Conservation (phyloP, 306 rosid species). For the Rosa persica region DNA sequence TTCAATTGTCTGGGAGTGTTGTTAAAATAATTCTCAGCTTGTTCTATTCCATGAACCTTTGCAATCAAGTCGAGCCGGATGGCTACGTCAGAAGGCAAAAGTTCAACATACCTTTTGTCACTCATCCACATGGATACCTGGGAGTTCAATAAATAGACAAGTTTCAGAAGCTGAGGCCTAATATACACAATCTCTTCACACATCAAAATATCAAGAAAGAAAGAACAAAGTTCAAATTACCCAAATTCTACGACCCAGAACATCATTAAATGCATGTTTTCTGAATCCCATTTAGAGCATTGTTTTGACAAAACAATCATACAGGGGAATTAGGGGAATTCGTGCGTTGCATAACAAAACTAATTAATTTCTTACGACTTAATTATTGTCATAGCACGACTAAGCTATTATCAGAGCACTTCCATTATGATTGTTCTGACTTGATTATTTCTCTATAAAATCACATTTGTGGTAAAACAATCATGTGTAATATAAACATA, state of each 20-base stretch:
- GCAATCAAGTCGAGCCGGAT: constrained; percentile 27
- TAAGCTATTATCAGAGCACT: not conserved
- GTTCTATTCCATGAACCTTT: constrained; percentile 34
- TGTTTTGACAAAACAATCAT: not conserved
- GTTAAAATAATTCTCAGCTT: constrained; percentile 37
- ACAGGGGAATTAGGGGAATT: not conserved
- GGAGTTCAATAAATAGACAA: not conserved
- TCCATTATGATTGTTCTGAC: not conserved
- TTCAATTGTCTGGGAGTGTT: constrained; percentile 23
- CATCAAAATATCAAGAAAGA: not conserved
- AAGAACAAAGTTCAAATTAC: not conserved
- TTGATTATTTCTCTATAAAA: not conserved
- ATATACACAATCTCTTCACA: not conserved
- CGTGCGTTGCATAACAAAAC: not conserved
- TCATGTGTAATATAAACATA: not conserved
- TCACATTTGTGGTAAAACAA: not conserved
- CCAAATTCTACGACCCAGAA: not conserved
- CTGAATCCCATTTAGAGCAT: not conserved
- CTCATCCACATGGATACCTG: constrained; percentile 33
- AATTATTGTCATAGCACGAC: no score
- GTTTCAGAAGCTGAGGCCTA: not conserved
- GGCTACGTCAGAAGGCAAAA: not conserved
- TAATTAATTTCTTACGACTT: not conserved
- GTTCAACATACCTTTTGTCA: constrained; percentile 20
- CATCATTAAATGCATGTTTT: not conserved